A percentile compares a stretch with the other conserved stretches of the same genome.
phyloP scores from a whole-genome alignment of 805 yeast genomes.

The Suhomyces sp. region DNA sequence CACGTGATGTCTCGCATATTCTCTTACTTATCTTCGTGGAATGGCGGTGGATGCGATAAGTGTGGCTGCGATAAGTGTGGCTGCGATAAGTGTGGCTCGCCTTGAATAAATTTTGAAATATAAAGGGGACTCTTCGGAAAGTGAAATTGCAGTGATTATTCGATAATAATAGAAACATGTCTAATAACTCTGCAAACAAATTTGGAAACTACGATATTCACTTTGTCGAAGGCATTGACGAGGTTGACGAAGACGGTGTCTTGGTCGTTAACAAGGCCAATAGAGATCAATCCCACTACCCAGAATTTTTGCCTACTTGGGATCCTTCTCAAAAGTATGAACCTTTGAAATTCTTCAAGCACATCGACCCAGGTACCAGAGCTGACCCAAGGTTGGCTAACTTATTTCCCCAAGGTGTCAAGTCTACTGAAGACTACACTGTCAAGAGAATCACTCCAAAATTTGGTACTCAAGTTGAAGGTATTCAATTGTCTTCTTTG shows the following conservation, averaged over 20 bases:
- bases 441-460: slow-evolving; percentile 58
- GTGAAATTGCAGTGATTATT: background rate
- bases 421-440: slow-evolving; percentile 18
- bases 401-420: slow-evolving; percentile 41
- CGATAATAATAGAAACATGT: background rate
- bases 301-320: slow-evolving; percentile 68
- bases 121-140: background rate
- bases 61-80: no score
- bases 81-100: background rate
- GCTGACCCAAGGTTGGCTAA: slow-evolving; percentile 59
- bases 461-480: slow-evolving; percentile 62
- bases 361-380: slow-evolving; percentile 59
- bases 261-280: slow-evolving; percentile 43
- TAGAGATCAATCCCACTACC: slow-evolving; percentile 35
- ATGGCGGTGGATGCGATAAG: no score
- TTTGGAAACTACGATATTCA: slow-evolving; percentile 45
- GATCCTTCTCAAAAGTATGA: slow-evolving; percentile 54
- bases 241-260: slow-evolving; percentile 47
- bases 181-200: slow-evolving; percentile 3
- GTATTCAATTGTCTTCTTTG: slow-evolving; percentile 57
- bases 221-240: slow-evolving; percentile 51
- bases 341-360: slow-evolving; percentile 54
- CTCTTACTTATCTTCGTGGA: background rate
- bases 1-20: background rate
- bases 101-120: background rate